Base-by-base conservation (phyloP, 768 basidiomycete genomes). In the Trametes punicea region DNA sequence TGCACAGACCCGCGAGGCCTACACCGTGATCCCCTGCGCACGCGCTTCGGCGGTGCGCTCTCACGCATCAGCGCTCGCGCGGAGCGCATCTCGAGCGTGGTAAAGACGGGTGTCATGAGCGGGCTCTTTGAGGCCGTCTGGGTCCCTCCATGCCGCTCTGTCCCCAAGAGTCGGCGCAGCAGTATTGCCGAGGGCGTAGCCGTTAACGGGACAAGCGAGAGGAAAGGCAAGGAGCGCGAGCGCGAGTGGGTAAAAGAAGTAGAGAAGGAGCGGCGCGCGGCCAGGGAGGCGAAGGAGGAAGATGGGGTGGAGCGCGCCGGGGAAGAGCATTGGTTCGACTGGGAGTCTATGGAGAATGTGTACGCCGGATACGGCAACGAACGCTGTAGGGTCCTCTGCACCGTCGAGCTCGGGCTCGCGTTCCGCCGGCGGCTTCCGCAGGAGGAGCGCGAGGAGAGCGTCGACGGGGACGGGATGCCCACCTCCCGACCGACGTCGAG, bases 51-150 rank as follows among this genome's bases (percentile, higher is more conserved):
- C n/a, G 59, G 60, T 6, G 55, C 64, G 6, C 52, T 73, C 16
- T 53, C 58, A 15, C 64, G 65, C 6, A 68, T 73, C 29, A 45
- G 62, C 46, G 65, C 70, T 26, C 64, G 64, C 20, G 64, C 70
- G 16, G 64, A 65, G 46, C 50, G 56, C 26, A 64, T 73, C 15
- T 67, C 70, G 20, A 58, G 36, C 16, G 64, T 62, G 13, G 47
- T 71, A 25, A 65, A 66, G 41, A 71, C 71, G 52, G 66, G 69
- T 46, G 67, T 71, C 21, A 67, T 70, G 63, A 71, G 70, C 55
- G 67, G 65, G 6, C 59, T 66, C 41, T 71, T 73, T 47, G 70
- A 71, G 40, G 61, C 67, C n/a, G 57, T 63, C n/a, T 61, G 66
- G 60, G 53, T 66, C 11, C 51, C 46, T 2, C 54, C 54, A 1